phyloP scores from a whole-genome alignment of 2,329 filamentous ascomycete species.

The Ophiognomonia clavigignenti-juglandacearum region DNA sequence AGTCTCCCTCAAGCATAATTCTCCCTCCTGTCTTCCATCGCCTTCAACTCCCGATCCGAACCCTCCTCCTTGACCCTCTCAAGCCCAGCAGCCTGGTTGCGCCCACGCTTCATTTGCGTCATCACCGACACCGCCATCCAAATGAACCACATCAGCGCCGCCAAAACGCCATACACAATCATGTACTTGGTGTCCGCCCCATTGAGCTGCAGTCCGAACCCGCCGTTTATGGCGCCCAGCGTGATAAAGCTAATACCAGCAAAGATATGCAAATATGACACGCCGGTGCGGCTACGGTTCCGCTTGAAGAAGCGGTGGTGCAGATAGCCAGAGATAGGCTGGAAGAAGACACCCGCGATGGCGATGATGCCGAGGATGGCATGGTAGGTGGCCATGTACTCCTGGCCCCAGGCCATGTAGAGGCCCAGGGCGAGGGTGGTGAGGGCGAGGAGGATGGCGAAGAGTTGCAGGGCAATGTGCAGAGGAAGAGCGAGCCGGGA shows the following conservation, averaged over 20 bases:
- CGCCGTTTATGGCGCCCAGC: conserved; percentile 21
- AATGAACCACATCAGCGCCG: conserved; percentile 19
- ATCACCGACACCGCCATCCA: conserved; percentile 14
- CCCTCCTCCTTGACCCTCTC: no score
- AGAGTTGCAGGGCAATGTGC: conserved; percentile 36
- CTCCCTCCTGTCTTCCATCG: no score
- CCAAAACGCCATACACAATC: conserved; percentile 20
- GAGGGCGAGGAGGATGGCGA: conserved; percentile 32
- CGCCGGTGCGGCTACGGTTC: background rate
- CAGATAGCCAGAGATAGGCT: conserved; percentile 5
- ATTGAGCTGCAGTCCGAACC: conserved; percentile 18
- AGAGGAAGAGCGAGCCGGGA: conserved; percentile 30
- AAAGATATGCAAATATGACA: conserved; percentile 6
- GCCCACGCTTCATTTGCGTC: background rate
- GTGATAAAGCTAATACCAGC: conserved; percentile 14
- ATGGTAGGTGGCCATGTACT: conserved; percentile 3
- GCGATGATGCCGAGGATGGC: conserved; percentile 2
- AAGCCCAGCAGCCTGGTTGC: no score
- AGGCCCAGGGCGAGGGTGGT: conserved; percentile 37
- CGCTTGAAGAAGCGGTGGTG: conserved; percentile 8
- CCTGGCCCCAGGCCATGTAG: conserved; percentile 23
- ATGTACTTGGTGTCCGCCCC: conserved; percentile 16
- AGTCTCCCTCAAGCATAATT: no score
- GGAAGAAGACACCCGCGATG: background rate
- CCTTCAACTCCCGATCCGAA: no score